Evolutionary conservation across 2,329 filamentous ascomycete species (phyloP), one percentile per base, ranked within the genome.

Genomic region (Aspergillaceae sp.): DNA sequence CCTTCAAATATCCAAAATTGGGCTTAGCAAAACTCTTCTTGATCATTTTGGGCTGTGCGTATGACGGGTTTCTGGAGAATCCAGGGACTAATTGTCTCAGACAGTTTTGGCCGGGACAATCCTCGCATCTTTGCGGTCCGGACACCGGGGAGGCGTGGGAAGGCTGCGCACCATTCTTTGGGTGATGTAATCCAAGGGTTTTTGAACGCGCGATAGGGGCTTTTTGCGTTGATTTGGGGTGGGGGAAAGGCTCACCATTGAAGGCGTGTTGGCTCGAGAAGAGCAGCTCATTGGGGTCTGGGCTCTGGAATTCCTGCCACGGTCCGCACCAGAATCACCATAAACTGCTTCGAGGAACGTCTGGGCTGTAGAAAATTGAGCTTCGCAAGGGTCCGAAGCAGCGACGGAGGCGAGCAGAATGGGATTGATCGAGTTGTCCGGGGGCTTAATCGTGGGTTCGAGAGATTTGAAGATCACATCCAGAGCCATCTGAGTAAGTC

Each of bases 381-480:
- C 85, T 64, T 97, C 91, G 1, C 88, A 90, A 1, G 82, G 71
- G 65, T 97, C 91, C 35, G 86, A 83, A 2, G 81, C 77, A 44
- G 81, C 80, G 8, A 96, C 74, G 1, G 88, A 90, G 1, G 84
- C 76, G 53, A 92, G 82, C 4, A 86, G 75, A 1, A 78, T 70
- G 1, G 80, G 75, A 9, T 78, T 76, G 3, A 73, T 69, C 27
- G 71, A 59, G 38, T 61, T 60, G 45, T 71, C 71, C 27, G 76
- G 70, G 43, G 86, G 80, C 53, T 86, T 80, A 45, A 94, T 80
- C 48, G 83, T 85, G 11, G 78, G 71, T 48, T 80, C 81, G 43
- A 95, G 80, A 40, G 86, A 91, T 51, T 84, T 82, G 70, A 94
- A 98, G 42, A 97, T 76, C 36, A 94, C 79, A 60, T 97, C 91